These are phyloP conservation scores for Steccherinum ochraceum DNA, from an alignment of 768 basidiomycete genomes.

Conservation along the genomic window DNA sequence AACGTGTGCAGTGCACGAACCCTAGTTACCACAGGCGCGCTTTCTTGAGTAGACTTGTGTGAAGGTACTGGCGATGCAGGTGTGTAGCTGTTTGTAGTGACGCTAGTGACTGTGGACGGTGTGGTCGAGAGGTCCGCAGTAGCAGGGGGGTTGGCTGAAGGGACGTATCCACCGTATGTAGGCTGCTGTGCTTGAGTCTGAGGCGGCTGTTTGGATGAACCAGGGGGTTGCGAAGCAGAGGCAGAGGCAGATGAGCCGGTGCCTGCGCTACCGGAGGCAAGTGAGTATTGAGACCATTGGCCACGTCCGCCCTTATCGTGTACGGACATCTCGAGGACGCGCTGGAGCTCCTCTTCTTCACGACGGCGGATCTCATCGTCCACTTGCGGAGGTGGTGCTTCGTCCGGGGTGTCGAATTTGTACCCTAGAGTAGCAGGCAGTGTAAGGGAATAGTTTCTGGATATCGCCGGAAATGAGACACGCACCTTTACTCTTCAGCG, in stretches of 20 bases:
- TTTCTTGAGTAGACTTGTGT: constrained; percentile 19
- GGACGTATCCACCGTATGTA: constrained; percentile 51
- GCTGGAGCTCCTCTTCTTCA: constrained; percentile 93
- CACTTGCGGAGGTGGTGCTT: constrained; percentile 59
- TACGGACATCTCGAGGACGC: constrained; percentile 89
- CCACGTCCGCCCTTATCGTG: constrained; percentile 80
- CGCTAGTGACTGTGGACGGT: constrained; percentile 14
- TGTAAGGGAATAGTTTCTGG: constrained; percentile 3
- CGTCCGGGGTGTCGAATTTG: constrained; percentile 58
- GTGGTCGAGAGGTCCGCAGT: neutral
- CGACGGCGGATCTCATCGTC: constrained; percentile 76
- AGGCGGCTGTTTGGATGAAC: constrained; percentile 6
- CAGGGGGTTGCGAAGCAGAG: constrained; percentile 14
- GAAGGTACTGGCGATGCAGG: constrained; percentile 22
- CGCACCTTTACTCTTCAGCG: constrained; percentile 77
- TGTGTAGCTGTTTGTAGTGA: constrained; percentile 11
- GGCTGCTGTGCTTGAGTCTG: constrained; percentile 24
- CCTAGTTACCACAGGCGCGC: constrained; percentile 53
- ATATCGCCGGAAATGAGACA: neutral
- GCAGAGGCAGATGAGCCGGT: constrained; percentile 20
- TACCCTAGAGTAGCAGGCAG: constrained; percentile 40
- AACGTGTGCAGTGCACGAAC: constrained; percentile 89
- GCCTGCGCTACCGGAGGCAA: constrained; percentile 28
- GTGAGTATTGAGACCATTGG: constrained; percentile 44
- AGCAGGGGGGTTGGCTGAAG: constrained; percentile 43